phyloP scores from a whole-genome alignment of 768 basidiomycete genomes.

The Piloderma croceum region DNA sequence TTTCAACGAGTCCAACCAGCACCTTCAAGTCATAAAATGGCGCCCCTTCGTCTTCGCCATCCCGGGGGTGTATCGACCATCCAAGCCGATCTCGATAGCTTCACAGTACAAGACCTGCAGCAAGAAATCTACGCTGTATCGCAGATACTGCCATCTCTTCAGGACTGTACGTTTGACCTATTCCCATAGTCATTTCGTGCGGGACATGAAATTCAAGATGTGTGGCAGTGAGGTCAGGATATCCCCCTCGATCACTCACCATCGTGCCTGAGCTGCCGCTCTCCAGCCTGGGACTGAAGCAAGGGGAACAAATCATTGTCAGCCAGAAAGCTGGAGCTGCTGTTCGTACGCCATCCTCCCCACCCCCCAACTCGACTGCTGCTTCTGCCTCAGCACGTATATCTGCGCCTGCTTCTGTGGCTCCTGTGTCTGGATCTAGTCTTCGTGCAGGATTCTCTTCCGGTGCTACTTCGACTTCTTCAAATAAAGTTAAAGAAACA shows the following conservation, averaged over 20 bases:
- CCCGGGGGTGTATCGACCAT: slow-evolving; percentile 80
- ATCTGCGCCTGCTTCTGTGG: slow-evolving; percentile 18
- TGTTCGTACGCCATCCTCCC: slow-evolving; percentile 13
- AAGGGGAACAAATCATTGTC: slow-evolving; percentile 86
- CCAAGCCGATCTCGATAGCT: slow-evolving; percentile 51
- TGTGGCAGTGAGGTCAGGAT: slow-evolving; percentile 68
- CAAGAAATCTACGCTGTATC: slow-evolving; percentile 62
- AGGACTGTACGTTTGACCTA: slow-evolving; percentile 56
- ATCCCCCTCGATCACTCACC: slow-evolving; percentile 73
- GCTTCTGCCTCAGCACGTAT: slow-evolving; percentile 15
- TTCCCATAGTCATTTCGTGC: slow-evolving; percentile 1
- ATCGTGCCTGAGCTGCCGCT: slow-evolving; percentile 70
- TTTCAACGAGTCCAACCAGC: slow-evolving; percentile 1
- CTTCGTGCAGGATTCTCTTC: slow-evolving; percentile 7
- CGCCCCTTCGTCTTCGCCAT: slow-evolving; percentile 73
- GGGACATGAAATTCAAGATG: not conserved
- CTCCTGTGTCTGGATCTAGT: slow-evolving; percentile 11
- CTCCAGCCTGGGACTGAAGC: slow-evolving; percentile 66
- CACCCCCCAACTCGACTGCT: slow-evolving; percentile 5
- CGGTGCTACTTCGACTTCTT: slow-evolving; percentile 13
- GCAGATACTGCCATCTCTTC: slow-evolving; percentile 68
- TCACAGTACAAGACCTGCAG: slow-evolving; percentile 71
- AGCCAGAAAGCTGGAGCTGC: slow-evolving; percentile 36
- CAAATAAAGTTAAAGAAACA: slow-evolving; percentile 15
- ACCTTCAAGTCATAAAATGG: no score